Evolutionary conservation across 75 land plant genomes (phyloP).

Genomic region (Adiantum capillusveneris): DNA sequence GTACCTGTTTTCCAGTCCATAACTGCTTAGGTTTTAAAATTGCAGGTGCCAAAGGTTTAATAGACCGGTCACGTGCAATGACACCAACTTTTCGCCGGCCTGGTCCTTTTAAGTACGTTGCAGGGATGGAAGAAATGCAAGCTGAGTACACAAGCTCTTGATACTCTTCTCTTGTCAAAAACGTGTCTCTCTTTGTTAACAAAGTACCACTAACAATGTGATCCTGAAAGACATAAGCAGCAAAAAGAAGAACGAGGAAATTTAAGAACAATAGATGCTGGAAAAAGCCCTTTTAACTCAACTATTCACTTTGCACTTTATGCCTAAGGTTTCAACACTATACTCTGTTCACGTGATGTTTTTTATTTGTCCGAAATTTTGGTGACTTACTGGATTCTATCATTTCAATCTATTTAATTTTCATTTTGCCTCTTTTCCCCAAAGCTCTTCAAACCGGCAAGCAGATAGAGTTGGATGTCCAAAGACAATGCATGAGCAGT

Average conservation of each 20-base stretch:
- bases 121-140: conserved; percentile 37
- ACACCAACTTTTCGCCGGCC: conserved; percentile 28
- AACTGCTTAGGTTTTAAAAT: conserved; percentile 71
- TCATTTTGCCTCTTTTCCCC: no score
- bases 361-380: no score
- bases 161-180: conserved; percentile 73
- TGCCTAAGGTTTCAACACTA: no score
- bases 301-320: no score
- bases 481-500: no score
- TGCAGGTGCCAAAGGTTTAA: conserved; percentile 58
- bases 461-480: no score
- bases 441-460: no score
- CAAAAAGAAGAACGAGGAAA: not conserved
- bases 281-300: no score
- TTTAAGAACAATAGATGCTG: not conserved
- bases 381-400: no score
- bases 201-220: conserved; percentile 83
- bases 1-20: conserved; percentile 97
- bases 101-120: conserved; percentile 10
- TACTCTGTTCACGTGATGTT: no score
- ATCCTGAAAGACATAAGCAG: conserved; percentile 39
- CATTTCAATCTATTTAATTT: no score
- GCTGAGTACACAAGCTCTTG: conserved; percentile 76
- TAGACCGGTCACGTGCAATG: conserved; percentile 30
- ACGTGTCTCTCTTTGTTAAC: conserved; percentile 84